Base-by-base conservation (phyloP, 2,329 filamentous ascomycete species). In the Alternaria ventricosa region DNA sequence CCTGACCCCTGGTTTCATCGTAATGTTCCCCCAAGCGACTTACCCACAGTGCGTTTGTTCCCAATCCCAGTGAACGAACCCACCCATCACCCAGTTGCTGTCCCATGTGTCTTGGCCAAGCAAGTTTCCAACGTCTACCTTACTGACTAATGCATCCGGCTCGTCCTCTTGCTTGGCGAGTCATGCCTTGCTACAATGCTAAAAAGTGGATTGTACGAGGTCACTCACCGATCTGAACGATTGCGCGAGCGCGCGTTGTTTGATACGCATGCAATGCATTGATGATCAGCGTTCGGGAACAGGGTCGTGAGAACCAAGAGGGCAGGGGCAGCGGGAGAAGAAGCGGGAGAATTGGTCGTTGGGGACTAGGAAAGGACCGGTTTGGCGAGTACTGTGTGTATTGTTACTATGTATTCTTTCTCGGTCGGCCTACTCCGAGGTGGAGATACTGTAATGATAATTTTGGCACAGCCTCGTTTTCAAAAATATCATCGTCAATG, bases 1-100 rank as follows among this genome's bases (percentile, higher is more conserved):
- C 54, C 22, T 61, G 54, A 46, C 59, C 59, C 59, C 54, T 61
- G 36, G 59, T 61, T 61, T 57, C 46, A 41, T 53, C 20, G 20
- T 25, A 53, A 36, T 33, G 49, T 27, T 51, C 54, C 58, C 22
- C 46, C 58, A 46, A 60, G 43, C 23, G 27, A 55, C 43, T 36
- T 53, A 53, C 49, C 49, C 49, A 53, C 49, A 23, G 49, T 25
- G 28, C 20, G 49, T 53, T 53, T 53, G 49, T 41, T 53, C 49
- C 49, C 49, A 53, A 23, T 11, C 33, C 33, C 49, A 41, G 36
- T 41, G 36, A 18, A 41, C 18, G 49, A 53, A 55, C 57, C 54
- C 59, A 55, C 50, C 50, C 28, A 41, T 22, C 49, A 36, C 43
- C 43, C 43, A 45, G 20, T 22, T 45, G 18, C 23, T 15, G 49